Evolutionary conservation across 352 stramenopile species (phyloP), one percentile per base, ranked within the genome.

Genomic region (Pythium folliculosum): DNA sequence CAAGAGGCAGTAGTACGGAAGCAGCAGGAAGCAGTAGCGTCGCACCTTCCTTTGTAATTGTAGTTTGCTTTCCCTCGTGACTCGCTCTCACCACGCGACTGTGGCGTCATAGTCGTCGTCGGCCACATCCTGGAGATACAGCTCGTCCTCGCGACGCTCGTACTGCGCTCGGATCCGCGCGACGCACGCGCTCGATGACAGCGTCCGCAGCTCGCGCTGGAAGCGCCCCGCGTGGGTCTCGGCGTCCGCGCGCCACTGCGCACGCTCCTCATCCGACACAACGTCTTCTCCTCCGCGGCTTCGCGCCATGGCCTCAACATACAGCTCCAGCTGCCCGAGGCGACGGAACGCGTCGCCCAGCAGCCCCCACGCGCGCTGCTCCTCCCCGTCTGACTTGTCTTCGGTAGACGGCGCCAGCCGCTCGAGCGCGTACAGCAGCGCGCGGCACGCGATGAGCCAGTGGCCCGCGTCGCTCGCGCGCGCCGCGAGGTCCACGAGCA

Each of bases 311-410:
- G 74, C 81, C 22, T 80, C 74, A 0, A 89, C 56, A 45, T 86
- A 89, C 52, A 86, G 55, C 12, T 88, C 81, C 7, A 89, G 17
- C 19, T 77, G 69, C 0, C 81, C 81, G 21, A 93, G 58, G 51
- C 91, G 84, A 0, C 80, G 80, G 65, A 91, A 88, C 8, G 75
- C 64, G 63, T 93, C 82, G 3, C 76, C 77, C n/a, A 93, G 72
- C 21, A 53, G 68, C 72, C 81, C 81, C 82, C 82, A 93, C 30
- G 73, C 68, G 4, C 50, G 53, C 16, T 63, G 69, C 19, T 49
- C 50, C 35, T 80, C 73, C 13, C 57, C 48, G 3, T 3, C 21
- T n/a, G n/a, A n/a, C n/a, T n/a, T n/a, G n/a, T n/a, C n/a, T n/a
- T n/a, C n/a, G n/a, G n/a, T n/a, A n/a, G n/a, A n/a, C 9, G 51